These are phyloP conservation scores for Fraxinus cuspidata DNA, from an alignment of 257 asterid species.

Conservation along the genomic window DNA sequence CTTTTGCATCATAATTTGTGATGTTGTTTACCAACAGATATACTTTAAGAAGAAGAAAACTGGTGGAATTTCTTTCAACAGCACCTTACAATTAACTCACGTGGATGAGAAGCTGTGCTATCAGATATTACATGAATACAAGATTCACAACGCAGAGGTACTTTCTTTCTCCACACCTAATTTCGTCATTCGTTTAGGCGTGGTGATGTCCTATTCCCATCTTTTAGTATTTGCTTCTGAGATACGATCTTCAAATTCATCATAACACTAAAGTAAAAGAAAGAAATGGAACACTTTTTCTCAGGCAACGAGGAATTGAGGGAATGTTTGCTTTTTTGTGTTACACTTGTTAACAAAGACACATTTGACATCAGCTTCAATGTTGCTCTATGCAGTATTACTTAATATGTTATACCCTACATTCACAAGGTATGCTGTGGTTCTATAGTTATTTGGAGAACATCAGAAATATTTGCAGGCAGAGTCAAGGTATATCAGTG, in stretches of 20 bases:
- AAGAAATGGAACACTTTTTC: background rate
- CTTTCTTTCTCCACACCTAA: constrained; percentile 21
- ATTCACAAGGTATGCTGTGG: background rate
- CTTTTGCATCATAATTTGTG: constrained; percentile 12
- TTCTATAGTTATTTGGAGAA: background rate
- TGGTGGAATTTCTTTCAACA: constrained; percentile 96
- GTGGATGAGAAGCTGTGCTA: constrained; percentile 99
- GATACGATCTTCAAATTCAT: background rate
- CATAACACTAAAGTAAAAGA: background rate
- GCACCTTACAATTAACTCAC: constrained; percentile 78
- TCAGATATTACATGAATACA: constrained; percentile 95
- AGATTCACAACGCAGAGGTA: constrained; percentile 99
- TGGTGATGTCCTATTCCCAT: background rate
- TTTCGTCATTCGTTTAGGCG: background rate
- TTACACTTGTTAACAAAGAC: background rate
- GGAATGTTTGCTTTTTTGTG: background rate
- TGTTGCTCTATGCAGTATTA: background rate
- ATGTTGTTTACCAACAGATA: constrained; percentile 62
- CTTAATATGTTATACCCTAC: background rate
- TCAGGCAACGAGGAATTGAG: background rate
- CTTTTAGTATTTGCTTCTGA: background rate
- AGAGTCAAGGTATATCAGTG: background rate
- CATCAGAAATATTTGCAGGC: background rate
- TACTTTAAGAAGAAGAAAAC: constrained; percentile 97
- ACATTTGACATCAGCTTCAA: background rate